Evolutionary conservation across 495 filamentous ascomycete genomes (phyloP).

Genomic region (Aspergillus conjunctus): DNA sequence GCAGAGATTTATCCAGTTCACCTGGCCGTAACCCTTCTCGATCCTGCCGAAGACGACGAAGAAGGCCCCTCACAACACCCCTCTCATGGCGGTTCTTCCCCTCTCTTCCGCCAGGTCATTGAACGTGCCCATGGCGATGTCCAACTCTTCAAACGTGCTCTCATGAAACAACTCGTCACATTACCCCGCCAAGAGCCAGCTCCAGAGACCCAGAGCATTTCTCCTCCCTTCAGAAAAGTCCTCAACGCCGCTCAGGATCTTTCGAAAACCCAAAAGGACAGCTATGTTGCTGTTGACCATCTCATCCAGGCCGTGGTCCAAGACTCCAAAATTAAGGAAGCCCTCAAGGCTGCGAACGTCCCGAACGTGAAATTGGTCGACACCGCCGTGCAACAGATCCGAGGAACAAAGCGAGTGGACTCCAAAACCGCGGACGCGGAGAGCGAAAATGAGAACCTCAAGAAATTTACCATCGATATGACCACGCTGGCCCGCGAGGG

Average conservation of each 20-base stretch:
- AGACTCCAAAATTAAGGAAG: constrained; percentile 70
- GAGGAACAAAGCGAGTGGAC: constrained; percentile 88
- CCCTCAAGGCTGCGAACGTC: constrained; percentile 83
- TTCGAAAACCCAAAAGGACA: constrained; percentile 94
- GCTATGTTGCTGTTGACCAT: constrained; percentile 91
- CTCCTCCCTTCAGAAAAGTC: constrained; percentile 78
- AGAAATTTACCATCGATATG: constrained; percentile 98
- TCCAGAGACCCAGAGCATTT: constrained; percentile 79
- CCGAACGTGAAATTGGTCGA: constrained; percentile 90
- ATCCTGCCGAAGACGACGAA: constrained; percentile 77
- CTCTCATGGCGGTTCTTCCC: constrained; percentile 57
- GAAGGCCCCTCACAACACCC: constrained; percentile 64
- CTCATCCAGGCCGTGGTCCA: constrained; percentile 82
- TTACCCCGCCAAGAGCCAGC: constrained; percentile 93
- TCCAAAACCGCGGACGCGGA: constrained; percentile 92
- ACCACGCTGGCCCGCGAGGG: constrained; percentile 91
- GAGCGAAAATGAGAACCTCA: constrained; percentile 86
- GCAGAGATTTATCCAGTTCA: constrained; percentile 87
- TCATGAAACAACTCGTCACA: constrained; percentile 90
- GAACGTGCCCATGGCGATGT: constrained; percentile 92
- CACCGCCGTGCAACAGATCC: constrained; percentile 82
- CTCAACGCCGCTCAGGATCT: constrained; percentile 83
- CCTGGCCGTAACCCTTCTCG: constrained; percentile 83
- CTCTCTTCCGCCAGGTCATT: constrained; percentile 90
- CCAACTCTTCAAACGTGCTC: constrained; percentile 79